Evolutionary conservation across 108 stramenopile species (phyloP).

Genomic region (Fistulifera solaris): DNA sequence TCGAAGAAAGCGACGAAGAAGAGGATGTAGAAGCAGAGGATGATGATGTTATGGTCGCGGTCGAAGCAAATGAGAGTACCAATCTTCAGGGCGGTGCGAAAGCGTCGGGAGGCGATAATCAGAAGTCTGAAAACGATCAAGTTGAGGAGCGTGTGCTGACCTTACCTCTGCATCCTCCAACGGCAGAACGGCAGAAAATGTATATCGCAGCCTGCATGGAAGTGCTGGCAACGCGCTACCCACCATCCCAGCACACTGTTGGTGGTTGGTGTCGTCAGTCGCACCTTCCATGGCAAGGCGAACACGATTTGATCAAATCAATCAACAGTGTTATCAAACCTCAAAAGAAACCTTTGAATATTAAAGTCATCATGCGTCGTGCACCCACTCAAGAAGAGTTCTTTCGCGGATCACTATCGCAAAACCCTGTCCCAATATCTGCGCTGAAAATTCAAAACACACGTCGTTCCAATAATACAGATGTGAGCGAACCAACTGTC

Average conservation of each 20-base stretch:
- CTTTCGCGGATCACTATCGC: conserved; percentile 66
- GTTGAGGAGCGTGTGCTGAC: conserved; percentile 3
- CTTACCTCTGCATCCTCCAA: conserved; percentile 5
- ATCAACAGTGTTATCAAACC: conserved; percentile 64
- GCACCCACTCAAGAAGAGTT: conserved; percentile 86
- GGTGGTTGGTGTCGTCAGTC: not conserved
- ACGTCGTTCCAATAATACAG: conserved; percentile 14
- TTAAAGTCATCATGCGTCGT: conserved; percentile 68
- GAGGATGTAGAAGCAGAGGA: conserved; percentile 25
- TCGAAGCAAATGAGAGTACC: conserved; percentile 21
- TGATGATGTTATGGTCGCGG: conserved; percentile 19
- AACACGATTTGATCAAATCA: conserved; percentile 39
- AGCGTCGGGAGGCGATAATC: conserved; percentile 15
- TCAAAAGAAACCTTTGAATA: conserved; percentile 65
- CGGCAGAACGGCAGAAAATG: conserved; percentile 28
- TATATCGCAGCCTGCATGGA: conserved; percentile 52
- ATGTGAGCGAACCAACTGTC: conserved; percentile 48
- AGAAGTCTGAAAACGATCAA: not conserved
- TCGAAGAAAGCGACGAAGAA: conserved; percentile 26
- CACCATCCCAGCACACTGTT: not conserved
- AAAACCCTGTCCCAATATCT: conserved; percentile 57
- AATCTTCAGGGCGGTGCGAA: conserved; percentile 15
- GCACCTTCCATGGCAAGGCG: conserved; percentile 13
- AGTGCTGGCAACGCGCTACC: conserved; percentile 40
- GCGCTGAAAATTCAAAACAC: conserved; percentile 17